Conservation (phyloP, 2,329 filamentous ascomycete species). For the Aspergillus melleus region DNA sequence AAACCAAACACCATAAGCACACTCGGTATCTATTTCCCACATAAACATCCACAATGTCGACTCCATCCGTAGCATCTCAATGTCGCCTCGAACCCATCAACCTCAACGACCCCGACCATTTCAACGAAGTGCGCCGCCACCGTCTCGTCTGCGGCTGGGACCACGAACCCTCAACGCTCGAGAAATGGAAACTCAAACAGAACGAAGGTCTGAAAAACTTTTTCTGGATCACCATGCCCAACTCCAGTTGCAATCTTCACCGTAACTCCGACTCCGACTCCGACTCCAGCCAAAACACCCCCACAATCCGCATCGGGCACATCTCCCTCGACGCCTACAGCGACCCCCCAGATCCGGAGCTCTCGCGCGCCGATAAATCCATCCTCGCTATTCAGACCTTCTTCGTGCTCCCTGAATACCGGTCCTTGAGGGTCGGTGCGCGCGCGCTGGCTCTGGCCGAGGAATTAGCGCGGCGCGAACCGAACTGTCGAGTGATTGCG, state of each 20-base stretch:
- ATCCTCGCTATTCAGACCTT: conserved; percentile 24
- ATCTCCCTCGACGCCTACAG: conserved; percentile 29
- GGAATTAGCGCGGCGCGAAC: conserved; percentile 18
- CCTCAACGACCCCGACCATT: conserved; percentile 13
- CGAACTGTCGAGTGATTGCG: conserved; percentile 11
- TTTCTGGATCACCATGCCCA: too few species aligned
- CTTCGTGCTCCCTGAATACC: conserved; percentile 27
- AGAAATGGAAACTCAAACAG: conserved; percentile 15
- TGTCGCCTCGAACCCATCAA: conserved; percentile 18
- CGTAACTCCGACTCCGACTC: too few species aligned
- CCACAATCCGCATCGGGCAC: conserved; percentile 23
- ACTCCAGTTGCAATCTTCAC: too few species aligned
- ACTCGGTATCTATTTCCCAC: too few species aligned
- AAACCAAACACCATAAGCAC: too few species aligned
- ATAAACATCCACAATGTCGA: neutral
- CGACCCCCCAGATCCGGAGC: conserved; percentile 11
- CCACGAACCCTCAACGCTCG: conserved; percentile 5
- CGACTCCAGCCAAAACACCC: neutral
- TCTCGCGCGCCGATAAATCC: conserved; percentile 17
- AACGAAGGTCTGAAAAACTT: conserved; percentile 14
- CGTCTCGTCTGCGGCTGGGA: conserved; percentile 20
- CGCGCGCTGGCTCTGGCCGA: conserved; percentile 21
- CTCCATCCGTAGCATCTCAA: conserved; percentile 36
- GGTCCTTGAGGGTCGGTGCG: conserved; percentile 16
- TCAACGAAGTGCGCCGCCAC: conserved; percentile 14